Evolutionary conservation across 108 stramenopile species (phyloP).

Genomic region (Nitzschia sp.): DNA sequence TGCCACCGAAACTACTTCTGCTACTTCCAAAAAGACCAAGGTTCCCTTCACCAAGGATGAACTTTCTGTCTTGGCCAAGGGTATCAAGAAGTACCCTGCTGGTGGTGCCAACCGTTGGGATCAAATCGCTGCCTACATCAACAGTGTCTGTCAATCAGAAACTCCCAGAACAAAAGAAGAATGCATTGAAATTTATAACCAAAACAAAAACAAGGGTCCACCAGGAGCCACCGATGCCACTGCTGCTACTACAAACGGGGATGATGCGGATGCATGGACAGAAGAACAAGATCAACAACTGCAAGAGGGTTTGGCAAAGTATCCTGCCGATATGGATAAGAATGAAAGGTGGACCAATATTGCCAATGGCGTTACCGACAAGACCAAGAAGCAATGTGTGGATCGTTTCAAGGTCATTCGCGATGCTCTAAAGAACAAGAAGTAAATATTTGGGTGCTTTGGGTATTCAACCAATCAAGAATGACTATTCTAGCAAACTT

Average conservation of each 20-base stretch:
- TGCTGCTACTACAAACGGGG: constrained; percentile 1
- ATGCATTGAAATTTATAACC: constrained; percentile 91
- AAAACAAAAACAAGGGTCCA: constrained; percentile 35
- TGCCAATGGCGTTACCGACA: constrained; percentile 84
- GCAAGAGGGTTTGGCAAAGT: constrained; percentile 80
- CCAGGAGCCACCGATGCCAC: constrained; percentile 1
- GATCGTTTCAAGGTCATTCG: constrained; percentile 93
- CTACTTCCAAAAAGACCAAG: constrained; percentile 34
- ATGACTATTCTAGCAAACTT: too few species aligned
- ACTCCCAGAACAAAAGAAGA: constrained; percentile 90
- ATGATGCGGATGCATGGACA: constrained; percentile 65
- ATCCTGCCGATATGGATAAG: constrained; percentile 93
- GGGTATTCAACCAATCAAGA: too few species aligned
- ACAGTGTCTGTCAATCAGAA: constrained; percentile 67
- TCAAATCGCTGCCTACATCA: constrained; percentile 88
- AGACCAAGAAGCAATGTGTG: constrained; percentile 95
- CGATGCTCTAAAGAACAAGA: constrained; percentile 70
- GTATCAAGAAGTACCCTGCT: constrained; percentile 88
- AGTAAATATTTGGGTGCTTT: constrained; percentile 20
- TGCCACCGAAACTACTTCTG: neutral
- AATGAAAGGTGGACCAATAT: constrained; percentile 95
- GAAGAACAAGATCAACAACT: constrained; percentile 89
- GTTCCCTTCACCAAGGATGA: constrained; percentile 91
- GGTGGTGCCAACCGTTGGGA: constrained; percentile 96
- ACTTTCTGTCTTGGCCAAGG: constrained; percentile 89